Base-by-base conservation (phyloP, 116 monocot species). In the Thalassia testudinum region DNA sequence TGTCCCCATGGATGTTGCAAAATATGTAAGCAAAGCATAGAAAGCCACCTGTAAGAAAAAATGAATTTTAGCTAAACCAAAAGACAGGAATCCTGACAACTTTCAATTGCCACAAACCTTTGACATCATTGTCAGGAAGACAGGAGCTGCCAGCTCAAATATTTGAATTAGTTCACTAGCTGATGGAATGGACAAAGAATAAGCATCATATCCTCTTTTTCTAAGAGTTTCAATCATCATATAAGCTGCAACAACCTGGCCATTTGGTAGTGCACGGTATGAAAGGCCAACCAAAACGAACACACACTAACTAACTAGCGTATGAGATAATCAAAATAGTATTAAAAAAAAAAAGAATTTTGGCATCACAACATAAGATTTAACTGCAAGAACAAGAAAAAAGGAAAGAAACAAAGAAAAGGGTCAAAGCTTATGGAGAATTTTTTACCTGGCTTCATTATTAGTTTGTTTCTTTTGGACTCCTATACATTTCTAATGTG, bases 1-100 rank as follows among this genome's bases (percentile, higher is more conserved):
- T 53, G 83, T 77, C 59, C 92, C 92, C 92, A 87, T 93, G 27
- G 87, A 74, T 55, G 92, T 87, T n/a, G 92, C 87, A 74, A 73
- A 80, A 67, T 93, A 93, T 20, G 80, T 92, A 57, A 93, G 87
- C 24, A 93, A 59, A 1, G 87, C 65, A 69, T 93, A 93, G 55
- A 93, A 87, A 26, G 80, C 87, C 19, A 93, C 87, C 92, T 93
- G 63, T 43, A 68, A 25, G 22, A 27, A 43, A 62, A 26, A 50
- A 23, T 24, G 24, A 2, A 45, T 45, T 45, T 21, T 27, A 59
- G 30, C 0, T 16, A 22, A 37, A 11, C 3, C 4, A 28, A 23
- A 27, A 0, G 17, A n/a, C 0, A 27, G 48, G 19, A 60, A 42
- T 30, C 14, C 24, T 25, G 18, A 28, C 15, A 45, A 7, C 10